Percentiles rank a stretch among this genome's conserved stretches.
These are phyloP conservation scores for Hypomontagnella monticulosa DNA, from an alignment of 495 filamentous ascomycete genomes.

Conservation along the genomic window DNA sequence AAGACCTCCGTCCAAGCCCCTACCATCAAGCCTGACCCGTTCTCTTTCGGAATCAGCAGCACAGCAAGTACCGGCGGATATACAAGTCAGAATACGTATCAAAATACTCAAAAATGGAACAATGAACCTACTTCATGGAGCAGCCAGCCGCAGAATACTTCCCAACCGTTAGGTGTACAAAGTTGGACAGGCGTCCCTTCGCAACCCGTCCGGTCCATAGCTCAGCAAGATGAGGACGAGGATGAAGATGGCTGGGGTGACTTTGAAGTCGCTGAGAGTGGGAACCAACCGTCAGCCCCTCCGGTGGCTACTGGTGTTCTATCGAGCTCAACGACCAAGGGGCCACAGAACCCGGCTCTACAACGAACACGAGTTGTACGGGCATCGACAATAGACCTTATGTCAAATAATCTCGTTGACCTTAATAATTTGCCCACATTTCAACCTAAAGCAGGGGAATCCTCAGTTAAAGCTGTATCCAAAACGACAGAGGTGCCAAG, in stretches of 20 bases:
- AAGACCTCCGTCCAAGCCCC: conserved; percentile 18
- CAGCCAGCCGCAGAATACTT: conserved; percentile 22
- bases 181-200: conserved; percentile 22
- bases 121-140: conserved; percentile 6
- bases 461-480: conserved; percentile 2
- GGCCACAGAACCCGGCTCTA: conserved; percentile 9
- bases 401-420: conserved; percentile 56
- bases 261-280: conserved; percentile 66
- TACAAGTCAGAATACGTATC: conserved; percentile 3
- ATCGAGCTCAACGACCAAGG: conserved; percentile 22
- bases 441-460: conserved; percentile 1
- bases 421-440: conserved; percentile 31
- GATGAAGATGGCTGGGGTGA: conserved; percentile 80
- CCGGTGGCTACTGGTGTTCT: conserved; percentile 1
- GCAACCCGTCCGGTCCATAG: conserved; percentile 11
- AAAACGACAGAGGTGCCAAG: conserved; percentile 17
- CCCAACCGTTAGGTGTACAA: conserved; percentile 31
- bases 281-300: conserved; percentile 9
- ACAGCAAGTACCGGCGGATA: neutral
- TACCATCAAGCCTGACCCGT: conserved; percentile 22
- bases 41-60: conserved; percentile 25
- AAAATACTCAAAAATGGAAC: conserved; percentile 20
- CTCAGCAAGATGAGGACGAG: conserved; percentile 52
- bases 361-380: conserved; percentile 47
- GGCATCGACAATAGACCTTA: conserved; percentile 55